Percentiles rank a stretch among this genome's conserved stretches.
phyloP scores from a whole-genome alignment of 73 alveolate genomes.

The Tetrahymena thermophila region DNA sequence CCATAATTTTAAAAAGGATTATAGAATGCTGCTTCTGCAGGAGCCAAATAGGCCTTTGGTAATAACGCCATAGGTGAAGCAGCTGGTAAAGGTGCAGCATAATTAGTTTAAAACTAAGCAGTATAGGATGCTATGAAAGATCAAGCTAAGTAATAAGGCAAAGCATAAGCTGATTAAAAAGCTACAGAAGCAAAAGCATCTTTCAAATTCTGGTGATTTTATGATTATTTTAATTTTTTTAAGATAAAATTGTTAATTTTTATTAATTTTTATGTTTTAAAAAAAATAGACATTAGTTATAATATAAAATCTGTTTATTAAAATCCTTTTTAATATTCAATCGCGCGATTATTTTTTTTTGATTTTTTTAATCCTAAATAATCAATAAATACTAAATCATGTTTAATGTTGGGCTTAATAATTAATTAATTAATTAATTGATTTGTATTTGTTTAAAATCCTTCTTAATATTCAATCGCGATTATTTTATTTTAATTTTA shows the following conservation, averaged over 20 bases:
- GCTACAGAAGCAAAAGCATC: neutral
- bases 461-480: too few species aligned
- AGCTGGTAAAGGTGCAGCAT: neutral
- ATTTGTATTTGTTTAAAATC: too few species aligned
- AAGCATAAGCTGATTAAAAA: neutral
- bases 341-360: neutral
- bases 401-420: too few species aligned
- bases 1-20: neutral
- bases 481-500: too few species aligned
- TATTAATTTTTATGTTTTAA: neutral
- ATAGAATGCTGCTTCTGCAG: neutral
- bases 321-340: neutral
- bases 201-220: neutral
- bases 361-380: too few species aligned
- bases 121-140: neutral
- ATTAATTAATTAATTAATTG: too few species aligned
- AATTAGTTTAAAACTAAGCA: neutral
- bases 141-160: neutral
- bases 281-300: neutral
- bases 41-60: neutral
- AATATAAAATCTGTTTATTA: neutral
- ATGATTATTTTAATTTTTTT: neutral
- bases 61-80: neutral
- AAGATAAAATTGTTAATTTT: neutral
- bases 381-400: too few species aligned